Evolutionary conservation across 805 yeast species (phyloP).

Genomic region (Lipomyces yamanashiensis): DNA sequence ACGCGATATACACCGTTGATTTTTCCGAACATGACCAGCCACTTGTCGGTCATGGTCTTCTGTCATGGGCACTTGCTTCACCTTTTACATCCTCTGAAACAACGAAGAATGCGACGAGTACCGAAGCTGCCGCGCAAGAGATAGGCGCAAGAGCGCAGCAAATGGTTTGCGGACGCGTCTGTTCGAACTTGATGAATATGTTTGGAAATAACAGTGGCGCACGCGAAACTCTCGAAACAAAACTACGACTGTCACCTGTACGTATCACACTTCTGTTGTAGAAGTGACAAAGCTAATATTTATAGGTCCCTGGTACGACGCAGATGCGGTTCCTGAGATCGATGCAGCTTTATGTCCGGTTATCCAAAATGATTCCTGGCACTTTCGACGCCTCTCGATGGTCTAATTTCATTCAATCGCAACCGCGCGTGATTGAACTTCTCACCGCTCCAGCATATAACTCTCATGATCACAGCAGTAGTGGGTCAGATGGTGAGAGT

Average conservation of each 20-base stretch:
- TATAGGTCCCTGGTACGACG: slow-evolving; percentile 32
- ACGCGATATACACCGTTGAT: slow-evolving; percentile 49
- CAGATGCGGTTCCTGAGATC: slow-evolving; percentile 29
- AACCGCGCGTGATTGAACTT: slow-evolving; percentile 26
- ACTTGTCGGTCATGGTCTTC: slow-evolving; percentile 49
- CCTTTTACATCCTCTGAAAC: slow-evolving; percentile 6
- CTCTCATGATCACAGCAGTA: not conserved
- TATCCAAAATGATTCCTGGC: slow-evolving; percentile 31
- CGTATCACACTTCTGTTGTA: not conserved
- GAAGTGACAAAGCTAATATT: not conserved
- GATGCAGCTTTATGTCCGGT: slow-evolving; percentile 31
- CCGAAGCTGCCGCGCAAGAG: slow-evolving; percentile 12
- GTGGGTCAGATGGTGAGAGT: not conserved
- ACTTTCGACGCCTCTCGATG: slow-evolving; percentile 34
- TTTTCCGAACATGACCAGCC: slow-evolving; percentile 48
- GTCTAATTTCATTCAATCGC: slow-evolving; percentile 31
- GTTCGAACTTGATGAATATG: slow-evolving; percentile 39
- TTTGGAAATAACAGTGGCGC: slow-evolving; percentile 31
- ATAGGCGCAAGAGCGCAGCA: slow-evolving; percentile 11
- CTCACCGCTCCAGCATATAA: slow-evolving; percentile 29
- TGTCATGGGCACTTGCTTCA: slow-evolving; percentile 40
- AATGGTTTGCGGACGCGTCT: slow-evolving; percentile 39
- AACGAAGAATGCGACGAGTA: not conserved
- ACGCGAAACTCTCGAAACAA: slow-evolving; percentile 42
- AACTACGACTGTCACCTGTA: slow-evolving; percentile 40